Evolutionary conservation across 805 yeast genomes (phyloP).

Genomic region (Wickerhamiella dianesei): DNA sequence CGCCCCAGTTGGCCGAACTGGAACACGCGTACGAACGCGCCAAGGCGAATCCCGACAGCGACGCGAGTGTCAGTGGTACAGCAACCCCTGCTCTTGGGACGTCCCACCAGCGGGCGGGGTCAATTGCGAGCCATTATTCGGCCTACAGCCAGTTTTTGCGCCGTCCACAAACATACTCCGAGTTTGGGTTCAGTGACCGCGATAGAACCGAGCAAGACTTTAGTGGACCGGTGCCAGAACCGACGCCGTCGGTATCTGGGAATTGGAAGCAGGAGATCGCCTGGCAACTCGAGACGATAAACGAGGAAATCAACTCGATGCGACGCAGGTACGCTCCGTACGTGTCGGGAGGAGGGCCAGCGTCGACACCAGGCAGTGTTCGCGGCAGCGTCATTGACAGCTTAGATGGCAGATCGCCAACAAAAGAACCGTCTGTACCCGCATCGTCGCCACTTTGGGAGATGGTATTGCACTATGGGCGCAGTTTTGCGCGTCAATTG

Average conservation of each 20-base stretch:
- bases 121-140: conserved; percentile 14
- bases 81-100: not conserved
- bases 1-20: conserved; percentile 51
- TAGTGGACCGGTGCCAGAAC: not conserved
- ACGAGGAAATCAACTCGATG: conserved; percentile 19
- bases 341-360: not conserved
- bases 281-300: conserved; percentile 20
- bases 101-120: conserved; percentile 13
- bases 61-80: not conserved
- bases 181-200: conserved; percentile 19
- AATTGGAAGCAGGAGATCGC: conserved; percentile 19
- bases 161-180: conserved; percentile 16
- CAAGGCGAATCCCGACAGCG: not conserved
- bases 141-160: conserved; percentile 19
- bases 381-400: not conserved
- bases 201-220: conserved; percentile 12
- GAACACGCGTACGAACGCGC: conserved; percentile 52
- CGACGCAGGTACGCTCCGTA: conserved; percentile 8
- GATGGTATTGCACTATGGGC: not conserved
- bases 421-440: not conserved
- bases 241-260: not conserved
- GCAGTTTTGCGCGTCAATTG: not conserved
- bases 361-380: not conserved
- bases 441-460: not conserved
- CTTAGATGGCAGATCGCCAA: not conserved